Evolutionary conservation across 73 alveolate genomes (phyloP).

Genomic region (Paramecium primaurelia): DNA sequence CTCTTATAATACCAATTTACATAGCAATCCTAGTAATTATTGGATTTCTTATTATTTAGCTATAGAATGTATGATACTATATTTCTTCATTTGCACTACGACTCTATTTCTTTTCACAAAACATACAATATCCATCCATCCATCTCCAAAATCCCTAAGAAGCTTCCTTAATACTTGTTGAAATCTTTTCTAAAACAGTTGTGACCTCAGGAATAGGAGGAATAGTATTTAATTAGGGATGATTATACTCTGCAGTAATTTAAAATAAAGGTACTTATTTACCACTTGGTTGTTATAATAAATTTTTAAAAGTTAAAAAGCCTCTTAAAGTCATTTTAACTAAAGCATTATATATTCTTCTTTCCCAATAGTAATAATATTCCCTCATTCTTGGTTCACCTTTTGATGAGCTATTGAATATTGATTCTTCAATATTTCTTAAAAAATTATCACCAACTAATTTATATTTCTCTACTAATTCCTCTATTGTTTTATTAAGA

Average conservation of each 20-base stretch:
- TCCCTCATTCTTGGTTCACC: slow-evolving; percentile 95
- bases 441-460: slow-evolving; percentile 85
- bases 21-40: not conserved
- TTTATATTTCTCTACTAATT: slow-evolving; percentile 84
- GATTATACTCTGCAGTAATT: slow-evolving; percentile 69
- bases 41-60: slow-evolving; percentile 1
- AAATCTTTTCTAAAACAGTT: slow-evolving; percentile 77
- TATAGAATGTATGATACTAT: slow-evolving; percentile 4
- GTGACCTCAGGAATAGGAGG: slow-evolving; percentile 85
- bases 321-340: slow-evolving; percentile 96
- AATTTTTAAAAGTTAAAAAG: slow-evolving; percentile 72
- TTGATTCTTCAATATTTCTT: slow-evolving; percentile 96
- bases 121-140: slow-evolving; percentile 88
- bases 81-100: slow-evolving; percentile 12
- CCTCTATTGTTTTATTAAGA: slow-evolving; percentile 85
- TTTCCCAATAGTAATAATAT: slow-evolving; percentile 97
- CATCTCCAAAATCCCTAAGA: slow-evolving; percentile 83
- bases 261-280: slow-evolving; percentile 73
- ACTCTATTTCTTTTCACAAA: slow-evolving; percentile 76
- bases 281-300: slow-evolving; percentile 69
- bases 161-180: slow-evolving; percentile 72
- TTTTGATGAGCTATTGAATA: slow-evolving; percentile 86
- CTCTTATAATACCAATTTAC: slow-evolving; percentile 38
- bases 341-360: slow-evolving; percentile 97
- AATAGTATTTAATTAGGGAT: slow-evolving; percentile 78